phyloP scores from a whole-genome alignment of 495 filamentous ascomycete genomes.

The Friedmanniomyces endolithicus region DNA sequence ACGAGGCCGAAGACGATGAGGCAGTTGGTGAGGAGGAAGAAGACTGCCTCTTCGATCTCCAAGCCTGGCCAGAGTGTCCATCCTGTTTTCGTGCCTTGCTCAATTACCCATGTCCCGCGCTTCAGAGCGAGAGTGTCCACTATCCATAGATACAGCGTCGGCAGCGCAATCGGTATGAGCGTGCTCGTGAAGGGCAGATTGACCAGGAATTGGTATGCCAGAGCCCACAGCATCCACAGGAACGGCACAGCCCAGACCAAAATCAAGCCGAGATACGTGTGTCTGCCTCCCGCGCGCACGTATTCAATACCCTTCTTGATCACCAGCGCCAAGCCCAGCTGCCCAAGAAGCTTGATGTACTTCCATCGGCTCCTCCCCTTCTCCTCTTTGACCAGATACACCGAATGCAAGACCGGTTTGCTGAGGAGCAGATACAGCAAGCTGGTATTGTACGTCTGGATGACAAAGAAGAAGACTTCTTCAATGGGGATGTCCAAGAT shows the following conservation, averaged over 20 bases:
- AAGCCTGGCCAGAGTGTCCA: conserved; percentile 46
- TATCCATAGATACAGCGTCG: conserved; percentile 55
- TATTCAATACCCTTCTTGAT: conserved; percentile 32
- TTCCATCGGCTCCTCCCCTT: conserved; percentile 19
- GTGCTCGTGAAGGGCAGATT: conserved; percentile 41
- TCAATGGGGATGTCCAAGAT: conserved; percentile 50
- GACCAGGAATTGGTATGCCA: conserved; percentile 47
- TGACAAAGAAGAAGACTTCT: conserved; percentile 63
- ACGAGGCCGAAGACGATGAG: conserved; percentile 53
- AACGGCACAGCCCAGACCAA: conserved; percentile 54
- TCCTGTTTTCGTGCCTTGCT: conserved; percentile 47
- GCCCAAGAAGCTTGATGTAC: conserved; percentile 31
- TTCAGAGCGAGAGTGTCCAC: conserved; percentile 50
- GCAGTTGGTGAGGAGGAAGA: conserved; percentile 54
- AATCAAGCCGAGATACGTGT: conserved; percentile 54
- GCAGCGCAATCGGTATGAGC: conserved; percentile 42
- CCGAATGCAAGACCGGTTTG: conserved; percentile 46
- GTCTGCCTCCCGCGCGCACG: conserved; percentile 32
- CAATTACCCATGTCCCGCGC: conserved; percentile 55
- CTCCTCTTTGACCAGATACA: conserved; percentile 35
- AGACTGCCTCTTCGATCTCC: conserved; percentile 55
- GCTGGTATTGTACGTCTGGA: conserved; percentile 59
- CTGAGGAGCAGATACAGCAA: conserved; percentile 51
- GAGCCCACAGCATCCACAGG: conserved; percentile 47
- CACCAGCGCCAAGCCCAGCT: conserved; percentile 30